Conservation (phyloP, 78 protist species). For the Tieghemostelium lacteum region DNA sequence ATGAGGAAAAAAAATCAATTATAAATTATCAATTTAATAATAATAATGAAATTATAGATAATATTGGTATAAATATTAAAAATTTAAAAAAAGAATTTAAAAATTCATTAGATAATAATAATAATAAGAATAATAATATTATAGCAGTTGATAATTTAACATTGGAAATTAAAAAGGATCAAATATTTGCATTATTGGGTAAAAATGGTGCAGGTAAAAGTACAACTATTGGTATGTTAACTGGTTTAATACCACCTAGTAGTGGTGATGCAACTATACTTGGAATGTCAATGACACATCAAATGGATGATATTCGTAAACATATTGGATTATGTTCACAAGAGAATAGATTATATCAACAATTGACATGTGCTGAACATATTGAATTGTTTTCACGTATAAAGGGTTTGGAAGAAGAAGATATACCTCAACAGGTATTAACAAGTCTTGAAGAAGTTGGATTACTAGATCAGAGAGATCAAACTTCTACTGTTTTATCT, state of each 20-base stretch:
- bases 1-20: not conserved
- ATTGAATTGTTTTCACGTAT: conserved; percentile 38
- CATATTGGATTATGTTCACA: conserved; percentile 79
- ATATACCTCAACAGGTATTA: conserved; percentile 2
- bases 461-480: conserved; percentile 8
- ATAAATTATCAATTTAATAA: not conserved
- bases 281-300: conserved; percentile 17
- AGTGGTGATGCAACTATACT: conserved; percentile 50
- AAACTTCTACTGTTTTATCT: conserved; percentile 24
- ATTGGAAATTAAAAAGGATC: conserved; percentile 33
- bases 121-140: conserved; percentile 14
- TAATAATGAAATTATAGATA: conserved; percentile 38
- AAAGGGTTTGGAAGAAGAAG: conserved; percentile 27
- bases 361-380: conserved; percentile 78
- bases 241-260: conserved; percentile 82
- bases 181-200: conserved; percentile 82
- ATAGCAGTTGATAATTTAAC: conserved; percentile 58
- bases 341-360: conserved; percentile 52
- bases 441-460: conserved; percentile 41
- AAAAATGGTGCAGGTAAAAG: conserved; percentile 91
- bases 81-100: conserved; percentile 44
- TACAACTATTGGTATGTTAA: conserved; percentile 90
- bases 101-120: too few relatives aligned
- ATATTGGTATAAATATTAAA: not conserved
- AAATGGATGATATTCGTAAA: conserved; percentile 47